A percentile compares a stretch with the other conserved stretches of the same genome.
Evolutionary conservation across 176 grass and related monocot genomes (phyloP).

Genomic region (Thinopyrum elongatum): DNA sequence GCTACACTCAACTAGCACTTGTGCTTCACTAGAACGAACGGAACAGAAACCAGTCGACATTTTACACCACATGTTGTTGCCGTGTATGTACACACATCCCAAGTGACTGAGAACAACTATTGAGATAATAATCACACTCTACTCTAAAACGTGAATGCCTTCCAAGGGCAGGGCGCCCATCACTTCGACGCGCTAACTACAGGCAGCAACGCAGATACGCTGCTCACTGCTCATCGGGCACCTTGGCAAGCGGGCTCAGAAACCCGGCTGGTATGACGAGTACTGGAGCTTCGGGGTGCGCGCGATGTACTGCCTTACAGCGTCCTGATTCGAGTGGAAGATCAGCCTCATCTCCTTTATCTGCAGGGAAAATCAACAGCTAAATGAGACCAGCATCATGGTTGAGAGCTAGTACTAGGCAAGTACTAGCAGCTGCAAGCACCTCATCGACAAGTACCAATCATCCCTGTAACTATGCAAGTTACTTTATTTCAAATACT

Average conservation of each 20-base stretch:
- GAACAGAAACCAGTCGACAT: not conserved
- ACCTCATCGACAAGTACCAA: not conserved
- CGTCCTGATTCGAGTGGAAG: slow-evolving; percentile 49
- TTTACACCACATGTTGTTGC: not conserved
- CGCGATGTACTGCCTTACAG: slow-evolving; percentile 27
- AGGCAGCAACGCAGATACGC: not conserved
- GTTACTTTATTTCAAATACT: not conserved
- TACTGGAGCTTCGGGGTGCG: slow-evolving; percentile 13
- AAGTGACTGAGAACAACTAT: not conserved
- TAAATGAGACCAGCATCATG: not conserved
- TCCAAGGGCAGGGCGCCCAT: not conserved
- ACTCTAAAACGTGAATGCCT: not conserved
- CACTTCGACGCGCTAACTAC: not conserved
- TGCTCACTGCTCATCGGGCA: not conserved
- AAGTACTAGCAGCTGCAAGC: not conserved
- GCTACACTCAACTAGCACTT: not conserved
- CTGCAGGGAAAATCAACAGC: slow-evolving; percentile 26
- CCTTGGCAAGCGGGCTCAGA: not conserved
- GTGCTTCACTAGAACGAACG: not conserved
- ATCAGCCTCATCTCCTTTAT: slow-evolving; percentile 65
- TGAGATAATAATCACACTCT: not conserved
- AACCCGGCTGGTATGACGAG: not conserved
- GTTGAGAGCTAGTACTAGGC: not conserved
- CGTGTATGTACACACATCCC: slow-evolving; percentile 15
- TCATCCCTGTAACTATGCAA: not conserved